Percentiles rank a stretch among this genome's conserved stretches.
These are phyloP conservation scores for Proliferodiscus dingleyae DNA, from an alignment of 2,329 filamentous ascomycete species.

Conservation along the genomic window DNA sequence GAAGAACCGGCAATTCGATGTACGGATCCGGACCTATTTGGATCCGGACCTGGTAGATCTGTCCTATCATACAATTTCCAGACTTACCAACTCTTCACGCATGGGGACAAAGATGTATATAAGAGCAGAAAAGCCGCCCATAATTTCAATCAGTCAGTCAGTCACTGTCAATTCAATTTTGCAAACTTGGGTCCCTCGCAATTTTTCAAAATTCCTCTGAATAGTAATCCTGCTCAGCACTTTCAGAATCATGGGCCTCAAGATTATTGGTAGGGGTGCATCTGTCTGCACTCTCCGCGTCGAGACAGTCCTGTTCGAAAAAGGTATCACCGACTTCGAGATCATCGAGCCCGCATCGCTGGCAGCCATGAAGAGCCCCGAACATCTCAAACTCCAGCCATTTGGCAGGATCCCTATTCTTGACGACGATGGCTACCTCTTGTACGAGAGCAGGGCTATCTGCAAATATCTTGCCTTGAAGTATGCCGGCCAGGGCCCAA, in stretches of 20 bases:
- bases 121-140: too few relatives aligned
- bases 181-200: neutral
- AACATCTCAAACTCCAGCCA: conserved; percentile 28
- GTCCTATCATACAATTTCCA: too few relatives aligned
- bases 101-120: too few relatives aligned
- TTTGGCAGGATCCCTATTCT: conserved; percentile 35
- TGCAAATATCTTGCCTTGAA: conserved; percentile 27
- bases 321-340: conserved; percentile 27
- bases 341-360: conserved; percentile 26
- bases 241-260: conserved; percentile 28
- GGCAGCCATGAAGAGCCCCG: conserved; percentile 21
- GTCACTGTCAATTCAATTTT: too few relatives aligned
- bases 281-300: conserved; percentile 30
- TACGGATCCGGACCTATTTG: too few relatives aligned
- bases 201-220: too few relatives aligned
- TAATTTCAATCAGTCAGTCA: too few relatives aligned
- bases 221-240: neutral
- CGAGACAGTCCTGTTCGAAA: conserved; percentile 28
- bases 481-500: conserved; percentile 28
- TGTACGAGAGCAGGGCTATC: conserved; percentile 33
- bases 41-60: too few relatives aligned
- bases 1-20: too few relatives aligned
- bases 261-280: conserved; percentile 27
- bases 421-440: conserved; percentile 31
- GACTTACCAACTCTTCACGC: too few relatives aligned